Evolutionary conservation across 768 basidiomycete genomes (phyloP).

Genomic region (Podaxis rugospora): DNA sequence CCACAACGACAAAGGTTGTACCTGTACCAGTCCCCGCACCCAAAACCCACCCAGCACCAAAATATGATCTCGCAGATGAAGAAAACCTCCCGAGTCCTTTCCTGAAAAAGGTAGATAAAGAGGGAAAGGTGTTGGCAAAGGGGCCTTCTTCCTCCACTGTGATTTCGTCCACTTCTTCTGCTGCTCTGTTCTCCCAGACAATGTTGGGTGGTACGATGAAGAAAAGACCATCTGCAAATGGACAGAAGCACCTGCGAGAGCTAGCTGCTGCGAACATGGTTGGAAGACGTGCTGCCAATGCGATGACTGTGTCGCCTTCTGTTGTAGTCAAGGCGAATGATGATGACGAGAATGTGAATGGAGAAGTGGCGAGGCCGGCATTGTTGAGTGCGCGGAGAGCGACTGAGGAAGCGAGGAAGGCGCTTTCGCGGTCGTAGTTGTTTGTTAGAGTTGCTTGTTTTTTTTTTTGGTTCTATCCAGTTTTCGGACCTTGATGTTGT

Average conservation of each 20-base stretch:
- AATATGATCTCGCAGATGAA: constrained; percentile 72
- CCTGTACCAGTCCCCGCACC: constrained; percentile 20
- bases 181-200: neutral
- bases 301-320: neutral
- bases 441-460: neutral
- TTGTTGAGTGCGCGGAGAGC: constrained; percentile 44
- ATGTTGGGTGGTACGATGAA: constrained; percentile 19
- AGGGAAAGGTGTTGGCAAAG: neutral
- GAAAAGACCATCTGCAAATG: constrained; percentile 40
- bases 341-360: constrained; percentile 15
- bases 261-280: constrained; percentile 57
- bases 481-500: neutral
- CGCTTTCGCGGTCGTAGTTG: constrained; percentile 28
- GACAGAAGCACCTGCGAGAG: constrained; percentile 50
- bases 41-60: constrained; percentile 29
- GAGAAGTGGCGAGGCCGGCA: constrained; percentile 30
- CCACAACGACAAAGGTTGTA: neutral
- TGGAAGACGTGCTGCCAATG: constrained; percentile 22
- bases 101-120: constrained; percentile 41
- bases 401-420: constrained; percentile 48
- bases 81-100: constrained; percentile 87
- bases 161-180: neutral
- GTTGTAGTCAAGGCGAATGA: constrained; percentile 5
- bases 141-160: neutral
- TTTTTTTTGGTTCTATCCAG: neutral